Conservation (phyloP, 1,284 basidiomycete species). For the Ustilago vetiveriae region DNA sequence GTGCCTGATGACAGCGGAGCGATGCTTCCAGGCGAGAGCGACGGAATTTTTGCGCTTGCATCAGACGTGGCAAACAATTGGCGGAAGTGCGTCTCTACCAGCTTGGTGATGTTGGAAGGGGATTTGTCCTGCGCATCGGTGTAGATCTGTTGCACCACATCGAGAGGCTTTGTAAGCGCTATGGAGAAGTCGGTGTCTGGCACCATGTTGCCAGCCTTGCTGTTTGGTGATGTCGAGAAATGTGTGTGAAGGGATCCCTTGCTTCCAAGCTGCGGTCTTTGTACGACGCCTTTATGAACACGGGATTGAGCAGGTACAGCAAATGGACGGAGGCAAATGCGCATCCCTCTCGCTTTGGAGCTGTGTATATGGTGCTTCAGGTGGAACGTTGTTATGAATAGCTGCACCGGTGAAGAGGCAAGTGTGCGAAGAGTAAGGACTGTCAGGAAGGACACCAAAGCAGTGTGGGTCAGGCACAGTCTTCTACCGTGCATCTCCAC, state of each 20-base stretch:
- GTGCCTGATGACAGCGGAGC: slow-evolving; percentile 14
- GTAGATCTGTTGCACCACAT: slow-evolving; percentile 45
- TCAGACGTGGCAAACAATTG: slow-evolving; percentile 36
- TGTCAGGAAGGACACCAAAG: no score
- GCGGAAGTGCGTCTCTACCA: slow-evolving; percentile 42
- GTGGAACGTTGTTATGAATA: no score
- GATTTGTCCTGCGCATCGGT: slow-evolving; percentile 34
- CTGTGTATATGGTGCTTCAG: not conserved
- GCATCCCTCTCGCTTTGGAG: slow-evolving; percentile 15
- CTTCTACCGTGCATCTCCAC: no score
- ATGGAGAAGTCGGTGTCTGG: slow-evolving; percentile 49
- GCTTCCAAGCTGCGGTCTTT: not conserved
- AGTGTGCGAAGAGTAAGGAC: no score
- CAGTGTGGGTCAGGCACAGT: no score
- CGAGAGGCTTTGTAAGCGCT: slow-evolving; percentile 44
- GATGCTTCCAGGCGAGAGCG: slow-evolving; percentile 24
- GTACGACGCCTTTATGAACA: not conserved
- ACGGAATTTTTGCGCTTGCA: slow-evolving; percentile 40
- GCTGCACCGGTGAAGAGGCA: no score
- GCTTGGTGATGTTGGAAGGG: slow-evolving; percentile 25
- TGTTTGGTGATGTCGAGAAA: not conserved
- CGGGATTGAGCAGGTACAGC: not conserved
- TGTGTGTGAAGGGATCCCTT: not conserved
- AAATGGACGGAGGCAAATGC: not conserved
- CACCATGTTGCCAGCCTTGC: slow-evolving; percentile 32